Percentiles rank a stretch among this genome's conserved stretches.
These are phyloP conservation scores for Mucor irregularis DNA, from an alignment of 371 early-diverging fungal species.

Conservation along the genomic window DNA sequence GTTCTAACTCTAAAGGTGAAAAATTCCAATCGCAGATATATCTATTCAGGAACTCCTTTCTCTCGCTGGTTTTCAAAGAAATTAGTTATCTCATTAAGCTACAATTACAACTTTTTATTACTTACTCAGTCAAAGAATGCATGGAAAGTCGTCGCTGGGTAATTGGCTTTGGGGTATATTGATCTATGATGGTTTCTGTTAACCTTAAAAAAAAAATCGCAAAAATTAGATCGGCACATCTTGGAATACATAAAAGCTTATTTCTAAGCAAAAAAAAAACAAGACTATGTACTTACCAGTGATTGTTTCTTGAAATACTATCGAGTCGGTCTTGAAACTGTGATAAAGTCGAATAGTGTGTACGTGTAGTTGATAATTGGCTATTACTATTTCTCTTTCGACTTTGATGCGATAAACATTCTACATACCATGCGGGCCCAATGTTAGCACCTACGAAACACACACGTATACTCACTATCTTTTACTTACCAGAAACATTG, in stretches of 20 bases:
- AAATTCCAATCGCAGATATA: constrained; percentile 63
- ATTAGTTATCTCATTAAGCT: neutral
- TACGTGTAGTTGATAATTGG: constrained; percentile 1
- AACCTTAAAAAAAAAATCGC: constrained; percentile 11
- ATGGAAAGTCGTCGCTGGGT: constrained; percentile 4
- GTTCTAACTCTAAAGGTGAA: constrained; percentile 58
- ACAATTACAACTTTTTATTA: neutral
- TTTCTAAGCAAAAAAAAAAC: neutral
- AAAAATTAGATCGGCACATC: neutral
- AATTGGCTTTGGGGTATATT: constrained; percentile 35
- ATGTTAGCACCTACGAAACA: neutral
- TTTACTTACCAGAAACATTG: constrained; percentile 53
- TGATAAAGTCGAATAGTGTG: neutral
- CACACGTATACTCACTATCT: neutral
- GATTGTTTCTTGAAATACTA: constrained; percentile 4
- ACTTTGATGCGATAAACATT: neutral
- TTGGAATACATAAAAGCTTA: neutral
- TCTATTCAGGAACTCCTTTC: constrained; percentile 35
- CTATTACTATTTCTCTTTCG: neutral
- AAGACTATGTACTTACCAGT: neutral
- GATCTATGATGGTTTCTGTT: constrained; percentile 21
- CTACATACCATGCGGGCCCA: no score
- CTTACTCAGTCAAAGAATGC: constrained; percentile 6
- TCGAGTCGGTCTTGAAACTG: constrained; percentile 23
- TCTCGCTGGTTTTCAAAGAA: constrained; percentile 22